Percentiles rank a stretch among this genome's conserved stretches.
phyloP scores from a whole-genome alignment of 2,329 filamentous ascomycete species.

The Trichoderma breve region DNA sequence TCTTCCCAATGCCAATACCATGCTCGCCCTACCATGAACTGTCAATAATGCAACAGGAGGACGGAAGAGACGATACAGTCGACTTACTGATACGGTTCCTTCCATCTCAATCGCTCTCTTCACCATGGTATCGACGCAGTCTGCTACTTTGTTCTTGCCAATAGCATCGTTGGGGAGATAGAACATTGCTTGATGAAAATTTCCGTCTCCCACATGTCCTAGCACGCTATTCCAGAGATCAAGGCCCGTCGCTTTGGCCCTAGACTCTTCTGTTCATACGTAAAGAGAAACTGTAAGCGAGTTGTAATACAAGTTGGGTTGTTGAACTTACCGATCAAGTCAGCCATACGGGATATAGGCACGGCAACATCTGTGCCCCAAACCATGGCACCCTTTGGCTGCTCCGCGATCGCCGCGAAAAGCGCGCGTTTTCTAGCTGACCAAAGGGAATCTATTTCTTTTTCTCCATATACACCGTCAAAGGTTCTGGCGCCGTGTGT shows the following conservation, averaged over 20 bases:
- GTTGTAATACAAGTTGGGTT: not conserved
- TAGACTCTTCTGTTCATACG: slow-evolving; percentile 53
- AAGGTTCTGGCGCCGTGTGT: slow-evolving; percentile 56
- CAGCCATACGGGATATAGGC: slow-evolving; percentile 66
- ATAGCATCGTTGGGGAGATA: slow-evolving; percentile 50
- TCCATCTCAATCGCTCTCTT: slow-evolving; percentile 67
- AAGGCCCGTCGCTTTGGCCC: slow-evolving; percentile 60
- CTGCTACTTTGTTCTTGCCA: slow-evolving; percentile 54
- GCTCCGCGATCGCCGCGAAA: slow-evolving; percentile 69
- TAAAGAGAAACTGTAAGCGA: not conserved
- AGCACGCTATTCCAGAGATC: slow-evolving; percentile 65
- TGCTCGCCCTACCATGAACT: slow-evolving; percentile 54
- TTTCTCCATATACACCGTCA: slow-evolving; percentile 63
- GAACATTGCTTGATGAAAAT: slow-evolving; percentile 61
- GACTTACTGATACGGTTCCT: slow-evolving; percentile 64
- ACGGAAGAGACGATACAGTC: slow-evolving; percentile 23
- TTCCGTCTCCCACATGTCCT: slow-evolving; percentile 72
- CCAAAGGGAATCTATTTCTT: slow-evolving; percentile 70
- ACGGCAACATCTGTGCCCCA: slow-evolving; percentile 84
- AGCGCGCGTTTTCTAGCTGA: slow-evolving; percentile 72
- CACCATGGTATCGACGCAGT: slow-evolving; percentile 67
- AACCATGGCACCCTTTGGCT: slow-evolving; percentile 57
- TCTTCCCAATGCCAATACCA: slow-evolving; percentile 67
- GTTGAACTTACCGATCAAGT: slow-evolving; percentile 55
- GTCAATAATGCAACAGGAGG: not conserved